phyloP scores from a whole-genome alignment of 2,329 filamentous ascomycete genomes.

The Ophiostoma montium region DNA sequence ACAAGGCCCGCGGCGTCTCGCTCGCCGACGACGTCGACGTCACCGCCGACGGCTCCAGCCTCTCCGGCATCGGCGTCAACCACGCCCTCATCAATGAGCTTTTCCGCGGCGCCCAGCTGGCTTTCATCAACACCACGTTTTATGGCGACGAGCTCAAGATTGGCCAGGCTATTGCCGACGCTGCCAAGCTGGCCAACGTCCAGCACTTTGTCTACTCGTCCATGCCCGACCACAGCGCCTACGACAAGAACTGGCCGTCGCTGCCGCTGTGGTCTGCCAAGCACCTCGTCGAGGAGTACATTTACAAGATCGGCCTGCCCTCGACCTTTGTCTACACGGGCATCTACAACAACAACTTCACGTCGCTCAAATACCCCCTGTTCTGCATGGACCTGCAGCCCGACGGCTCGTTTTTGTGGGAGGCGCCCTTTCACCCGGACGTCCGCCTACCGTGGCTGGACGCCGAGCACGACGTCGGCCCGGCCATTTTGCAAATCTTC shows the following conservation, averaged over 20 bases:
- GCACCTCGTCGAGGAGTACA: constrained; percentile 82
- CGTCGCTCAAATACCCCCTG: constrained; percentile 76
- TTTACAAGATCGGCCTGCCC: constrained; percentile 66
- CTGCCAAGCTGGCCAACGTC: constrained; percentile 69
- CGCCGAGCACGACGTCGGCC: constrained; percentile 89
- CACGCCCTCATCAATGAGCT: constrained; percentile 58
- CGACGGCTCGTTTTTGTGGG: constrained; percentile 83
- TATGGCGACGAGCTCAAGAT: constrained; percentile 91
- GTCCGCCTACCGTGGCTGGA: constrained; percentile 89
- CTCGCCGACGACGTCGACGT: constrained; percentile 37
- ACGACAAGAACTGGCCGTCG: constrained; percentile 62
- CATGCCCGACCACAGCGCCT: constrained; percentile 86
- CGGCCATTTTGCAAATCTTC: constrained; percentile 83
- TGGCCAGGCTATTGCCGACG: constrained; percentile 76
- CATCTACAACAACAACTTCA: constrained; percentile 99
- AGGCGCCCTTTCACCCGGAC: constrained; percentile 83
- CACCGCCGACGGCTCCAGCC: constrained; percentile 47
- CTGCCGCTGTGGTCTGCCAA: constrained; percentile 87
- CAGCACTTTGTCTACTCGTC: constrained; percentile 93
- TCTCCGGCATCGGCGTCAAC: constrained; percentile 53
- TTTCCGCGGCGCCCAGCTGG: constrained; percentile 72
- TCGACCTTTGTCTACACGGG: constrained; percentile 92
- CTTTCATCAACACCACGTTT: constrained; percentile 96
- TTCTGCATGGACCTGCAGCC: constrained; percentile 85
- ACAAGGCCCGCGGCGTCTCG: constrained; percentile 20